Percentiles rank a stretch among this genome's conserved stretches.
These are phyloP conservation scores for Gossypium sturtianum DNA, from an alignment of 345 rosid genomes.

Conservation along the genomic window DNA sequence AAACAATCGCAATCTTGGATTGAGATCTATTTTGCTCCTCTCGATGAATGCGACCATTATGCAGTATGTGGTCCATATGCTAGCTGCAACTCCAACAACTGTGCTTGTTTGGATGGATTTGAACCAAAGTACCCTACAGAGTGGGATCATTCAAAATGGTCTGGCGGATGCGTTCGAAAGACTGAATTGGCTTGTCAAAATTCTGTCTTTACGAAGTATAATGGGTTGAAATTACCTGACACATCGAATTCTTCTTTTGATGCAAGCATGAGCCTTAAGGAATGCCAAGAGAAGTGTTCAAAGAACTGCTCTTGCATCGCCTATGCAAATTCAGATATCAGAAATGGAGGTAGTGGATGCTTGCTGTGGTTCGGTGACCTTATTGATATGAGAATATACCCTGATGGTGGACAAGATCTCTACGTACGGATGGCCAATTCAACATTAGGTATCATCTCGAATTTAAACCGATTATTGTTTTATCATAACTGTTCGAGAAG, in stretches of 20 bases:
- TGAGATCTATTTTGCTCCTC: not conserved
- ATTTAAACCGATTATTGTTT: not conserved
- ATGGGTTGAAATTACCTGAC: constrained; percentile 40
- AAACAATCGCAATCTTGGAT: not conserved
- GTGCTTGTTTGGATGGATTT: constrained; percentile 37
- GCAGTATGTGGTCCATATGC: constrained; percentile 32
- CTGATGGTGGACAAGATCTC: constrained; percentile 8
- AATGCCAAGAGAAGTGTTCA: constrained; percentile 29
- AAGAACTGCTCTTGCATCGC: constrained; percentile 48
- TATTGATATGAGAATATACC: constrained; percentile 25
- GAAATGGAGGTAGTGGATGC: constrained; percentile 43
- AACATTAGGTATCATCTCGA: constrained; percentile 8
- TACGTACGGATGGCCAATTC: constrained; percentile 15
- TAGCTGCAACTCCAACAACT: constrained; percentile 28
- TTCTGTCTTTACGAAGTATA: not conserved
- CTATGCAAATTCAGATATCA: constrained; percentile 33
- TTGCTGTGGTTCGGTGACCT: constrained; percentile 43
- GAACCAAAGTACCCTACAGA: constrained; percentile 21
- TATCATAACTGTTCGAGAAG: not conserved
- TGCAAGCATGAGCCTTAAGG: constrained; percentile 19
- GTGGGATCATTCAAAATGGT: constrained; percentile 35
- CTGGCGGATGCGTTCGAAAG: constrained; percentile 30
- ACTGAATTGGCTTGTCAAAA: not conserved
- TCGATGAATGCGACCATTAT: constrained; percentile 17
- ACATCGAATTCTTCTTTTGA: constrained; percentile 17